Percentiles rank a stretch among this genome's conserved stretches.
Evolutionary conservation across 768 basidiomycete genomes (phyloP).

Genomic region (Naganishia onofrii): DNA sequence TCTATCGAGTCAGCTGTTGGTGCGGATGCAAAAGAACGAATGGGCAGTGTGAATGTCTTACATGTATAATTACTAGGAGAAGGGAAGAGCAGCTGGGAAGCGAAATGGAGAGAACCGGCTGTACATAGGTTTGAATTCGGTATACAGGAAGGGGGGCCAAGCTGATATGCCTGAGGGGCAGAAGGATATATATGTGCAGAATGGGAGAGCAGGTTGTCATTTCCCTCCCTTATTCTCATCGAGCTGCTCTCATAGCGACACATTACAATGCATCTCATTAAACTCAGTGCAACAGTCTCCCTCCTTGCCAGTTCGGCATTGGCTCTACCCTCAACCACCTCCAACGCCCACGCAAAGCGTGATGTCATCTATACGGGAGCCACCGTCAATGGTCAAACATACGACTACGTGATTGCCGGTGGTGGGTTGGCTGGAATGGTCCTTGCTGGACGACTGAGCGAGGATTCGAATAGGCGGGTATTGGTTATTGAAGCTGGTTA

Average conservation of each 20-base stretch:
- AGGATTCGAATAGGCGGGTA: slow-evolving; percentile 52
- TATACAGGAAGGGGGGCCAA: too few species aligned
- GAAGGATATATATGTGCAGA: too few species aligned
- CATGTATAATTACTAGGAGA: too few species aligned
- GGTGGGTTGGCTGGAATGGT: slow-evolving; percentile 58
- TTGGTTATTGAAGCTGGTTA: slow-evolving; percentile 46
- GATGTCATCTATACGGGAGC: slow-evolving; percentile 21
- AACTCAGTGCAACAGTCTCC: neutral
- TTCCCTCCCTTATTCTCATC: neutral
- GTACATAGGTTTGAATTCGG: too few species aligned
- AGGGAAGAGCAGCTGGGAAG: too few species aligned
- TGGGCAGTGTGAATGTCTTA: too few species aligned
- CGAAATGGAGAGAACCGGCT: too few species aligned
- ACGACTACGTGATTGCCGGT: slow-evolving; percentile 52
- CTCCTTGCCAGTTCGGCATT: neutral
- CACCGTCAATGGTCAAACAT: slow-evolving; percentile 47
- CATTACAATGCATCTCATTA: slow-evolving; percentile 11
- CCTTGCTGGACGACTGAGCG: slow-evolving; percentile 56
- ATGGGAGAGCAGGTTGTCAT: neutral
- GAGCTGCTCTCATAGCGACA: neutral
- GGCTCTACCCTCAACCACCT: neutral
- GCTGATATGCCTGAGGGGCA: too few species aligned
- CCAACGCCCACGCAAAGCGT: neutral
- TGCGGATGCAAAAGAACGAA: too few species aligned
- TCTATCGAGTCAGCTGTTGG: too few species aligned